These are phyloP conservation scores for Collariella sp. DNA, from an alignment of 495 filamentous ascomycete genomes.

Conservation along the genomic window DNA sequence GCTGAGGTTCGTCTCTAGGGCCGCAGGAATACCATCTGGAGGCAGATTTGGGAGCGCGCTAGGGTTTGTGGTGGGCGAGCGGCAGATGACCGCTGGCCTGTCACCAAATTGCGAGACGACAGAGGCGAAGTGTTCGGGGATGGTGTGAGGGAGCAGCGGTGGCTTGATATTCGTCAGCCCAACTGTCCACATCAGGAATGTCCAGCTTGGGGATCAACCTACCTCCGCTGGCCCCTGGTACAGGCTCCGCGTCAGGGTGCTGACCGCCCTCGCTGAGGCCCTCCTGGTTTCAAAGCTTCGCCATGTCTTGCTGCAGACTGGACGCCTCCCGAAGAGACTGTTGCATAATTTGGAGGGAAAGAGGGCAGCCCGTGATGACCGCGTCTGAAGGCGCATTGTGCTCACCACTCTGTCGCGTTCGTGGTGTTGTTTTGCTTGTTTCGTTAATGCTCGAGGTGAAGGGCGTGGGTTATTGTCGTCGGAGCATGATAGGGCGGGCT, in stretches of 20 bases:
- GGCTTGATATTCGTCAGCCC: conserved; percentile 12
- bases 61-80: conserved; percentile 24
- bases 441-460: neutral
- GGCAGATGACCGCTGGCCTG: conserved; percentile 49
- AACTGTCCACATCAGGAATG: neutral
- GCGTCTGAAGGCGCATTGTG: conserved; percentile 3
- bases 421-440: neutral
- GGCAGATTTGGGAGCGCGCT: conserved; percentile 12
- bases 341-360: neutral
- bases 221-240: conserved; percentile 20
- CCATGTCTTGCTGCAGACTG: neutral
- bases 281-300: neutral
- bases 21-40: conserved; percentile 2
- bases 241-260: conserved; percentile 17
- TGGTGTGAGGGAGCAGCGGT: conserved; percentile 41
- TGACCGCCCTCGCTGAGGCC: neutral
- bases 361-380: neutral
- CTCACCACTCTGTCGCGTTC: neutral
- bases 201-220: neutral
- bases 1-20: conserved; percentile 47
- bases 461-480: neutral
- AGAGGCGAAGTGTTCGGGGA: conserved; percentile 70
- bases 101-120: conserved; percentile 68
- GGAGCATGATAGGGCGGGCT: neutral
- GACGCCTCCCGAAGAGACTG: neutral